A percentile compares a stretch with the other conserved stretches of the same genome.
Evolutionary conservation across 1,284 basidiomycete species (phyloP).

Genomic region (Rhodotorula sp.): DNA sequence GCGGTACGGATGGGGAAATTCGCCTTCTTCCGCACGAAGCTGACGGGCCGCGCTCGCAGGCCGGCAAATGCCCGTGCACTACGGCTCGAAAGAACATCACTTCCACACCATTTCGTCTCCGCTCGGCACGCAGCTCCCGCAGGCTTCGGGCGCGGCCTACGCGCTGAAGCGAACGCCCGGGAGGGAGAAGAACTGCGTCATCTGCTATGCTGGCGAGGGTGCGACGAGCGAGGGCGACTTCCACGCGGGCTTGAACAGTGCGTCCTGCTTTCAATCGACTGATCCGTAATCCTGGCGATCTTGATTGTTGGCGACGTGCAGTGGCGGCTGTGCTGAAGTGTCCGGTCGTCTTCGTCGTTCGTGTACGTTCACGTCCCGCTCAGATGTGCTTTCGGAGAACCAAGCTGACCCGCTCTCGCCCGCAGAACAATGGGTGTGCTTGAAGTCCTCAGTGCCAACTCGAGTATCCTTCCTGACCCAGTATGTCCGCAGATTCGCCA

Average conservation of each 20-base stretch:
- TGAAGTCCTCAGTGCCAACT: constrained; percentile 69
- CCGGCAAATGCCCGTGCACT: constrained; percentile 59
- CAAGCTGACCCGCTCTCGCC: background rate
- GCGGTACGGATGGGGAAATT: constrained; percentile 82
- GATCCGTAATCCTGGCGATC: background rate
- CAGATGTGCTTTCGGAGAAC: too few species aligned
- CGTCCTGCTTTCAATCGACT: too few species aligned
- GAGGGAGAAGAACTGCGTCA: constrained; percentile 73
- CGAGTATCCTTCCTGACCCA: constrained; percentile 62
- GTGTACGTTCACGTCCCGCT: constrained; percentile 18
- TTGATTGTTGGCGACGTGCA: background rate
- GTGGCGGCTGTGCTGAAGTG: constrained; percentile 56
- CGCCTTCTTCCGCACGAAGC: constrained; percentile 56
- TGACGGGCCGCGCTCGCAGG: constrained; percentile 51
- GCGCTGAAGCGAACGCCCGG: constrained; percentile 77
- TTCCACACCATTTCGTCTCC: constrained; percentile 94
- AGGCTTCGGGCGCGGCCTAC: constrained; percentile 85
- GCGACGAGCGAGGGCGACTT: constrained; percentile 61
- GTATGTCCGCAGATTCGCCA: constrained; percentile 69
- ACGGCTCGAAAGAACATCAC: constrained; percentile 77
- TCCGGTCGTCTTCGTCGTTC: constrained; percentile 39
- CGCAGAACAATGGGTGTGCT: constrained; percentile 52
- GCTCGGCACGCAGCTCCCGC: constrained; percentile 89
- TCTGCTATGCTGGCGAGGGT: constrained; percentile 83
- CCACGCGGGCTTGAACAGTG: constrained; percentile 57